Conservation (phyloP, 805 yeast species). For the Candida mattraensis region DNA sequence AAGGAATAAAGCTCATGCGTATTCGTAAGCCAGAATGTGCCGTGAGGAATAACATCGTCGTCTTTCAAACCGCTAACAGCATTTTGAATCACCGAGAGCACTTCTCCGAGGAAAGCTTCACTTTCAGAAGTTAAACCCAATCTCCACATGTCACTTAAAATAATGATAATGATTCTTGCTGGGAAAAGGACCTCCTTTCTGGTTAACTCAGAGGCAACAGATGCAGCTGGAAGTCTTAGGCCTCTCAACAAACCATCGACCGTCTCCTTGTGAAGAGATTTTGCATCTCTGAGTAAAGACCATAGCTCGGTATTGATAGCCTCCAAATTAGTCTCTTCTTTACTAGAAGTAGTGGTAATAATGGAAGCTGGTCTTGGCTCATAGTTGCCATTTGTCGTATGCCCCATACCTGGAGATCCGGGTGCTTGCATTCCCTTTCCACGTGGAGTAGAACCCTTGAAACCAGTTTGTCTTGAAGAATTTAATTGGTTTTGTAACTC, state of each 20-base stretch:
- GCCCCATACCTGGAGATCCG: constrained; percentile 23
- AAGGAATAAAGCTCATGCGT: constrained; percentile 94
- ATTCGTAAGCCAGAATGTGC: constrained; percentile 97
- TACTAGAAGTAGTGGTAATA: constrained; percentile 50
- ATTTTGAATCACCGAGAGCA: constrained; percentile 80
- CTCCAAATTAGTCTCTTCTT: constrained; percentile 52
- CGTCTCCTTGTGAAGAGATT: constrained; percentile 74
- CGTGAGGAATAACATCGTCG: constrained; percentile 84
- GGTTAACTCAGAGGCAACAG: constrained; percentile 78
- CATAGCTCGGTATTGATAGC: constrained; percentile 76
- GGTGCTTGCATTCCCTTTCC: constrained; percentile 32
- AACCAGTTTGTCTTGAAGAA: constrained; percentile 19
- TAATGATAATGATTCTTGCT: constrained; percentile 88
- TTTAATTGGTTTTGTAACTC: constrained; percentile 33
- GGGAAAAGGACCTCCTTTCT: constrained; percentile 94
- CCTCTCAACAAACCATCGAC: constrained; percentile 84
- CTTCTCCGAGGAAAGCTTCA: constrained; percentile 88
- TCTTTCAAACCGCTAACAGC: constrained; percentile 79
- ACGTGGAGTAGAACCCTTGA: constrained; percentile 17
- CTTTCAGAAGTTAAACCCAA: constrained; percentile 89
- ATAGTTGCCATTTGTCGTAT: constrained; percentile 35
- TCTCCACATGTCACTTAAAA: constrained; percentile 97
- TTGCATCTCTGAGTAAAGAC: constrained; percentile 68
- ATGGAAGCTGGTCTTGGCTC: constrained; percentile 61
- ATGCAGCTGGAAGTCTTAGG: constrained; percentile 80